Percentiles rank a stretch among this genome's conserved stretches.
Conservation (phyloP, 1,284 basidiomycete species). For the Pterulicium gracile region DNA sequence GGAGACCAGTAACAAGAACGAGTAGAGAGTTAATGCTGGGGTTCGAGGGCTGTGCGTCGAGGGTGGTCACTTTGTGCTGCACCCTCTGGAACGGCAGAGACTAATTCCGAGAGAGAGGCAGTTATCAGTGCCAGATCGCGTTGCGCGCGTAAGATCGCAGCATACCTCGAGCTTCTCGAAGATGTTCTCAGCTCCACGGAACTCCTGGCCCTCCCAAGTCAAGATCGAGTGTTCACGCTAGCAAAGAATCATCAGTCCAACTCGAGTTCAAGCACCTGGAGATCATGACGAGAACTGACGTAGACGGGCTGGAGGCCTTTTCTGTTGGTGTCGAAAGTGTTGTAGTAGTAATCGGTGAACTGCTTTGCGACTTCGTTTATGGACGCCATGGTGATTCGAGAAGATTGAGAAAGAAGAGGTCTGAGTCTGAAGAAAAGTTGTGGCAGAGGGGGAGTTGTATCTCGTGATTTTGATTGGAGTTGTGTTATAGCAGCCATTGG, state of each 20-base stretch:
- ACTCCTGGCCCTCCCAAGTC: conserved; percentile 68
- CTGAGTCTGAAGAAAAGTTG: conserved; percentile 12
- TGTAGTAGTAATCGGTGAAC: conserved; percentile 72
- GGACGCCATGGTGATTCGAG: conserved; percentile 50
- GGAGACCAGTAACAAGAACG: conserved; percentile 82
- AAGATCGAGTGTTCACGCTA: conserved; percentile 86
- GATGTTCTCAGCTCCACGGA: conserved; percentile 54
- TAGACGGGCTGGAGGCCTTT: conserved; percentile 51
- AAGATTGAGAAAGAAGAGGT: conserved; percentile 13
- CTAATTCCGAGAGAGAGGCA: conserved; percentile 33
- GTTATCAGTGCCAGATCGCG: background rate
- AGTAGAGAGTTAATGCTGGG: conserved; percentile 54
- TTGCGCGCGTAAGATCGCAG: background rate
- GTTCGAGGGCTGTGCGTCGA: conserved; percentile 85
- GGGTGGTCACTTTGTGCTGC: conserved; percentile 73
- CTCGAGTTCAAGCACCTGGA: conserved; percentile 17
- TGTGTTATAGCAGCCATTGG: too few species aligned
- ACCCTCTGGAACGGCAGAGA: conserved; percentile 76
- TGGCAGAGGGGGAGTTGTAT: conserved; percentile 10
- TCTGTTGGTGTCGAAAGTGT: conserved; percentile 58
- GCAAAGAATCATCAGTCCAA: conserved; percentile 15
- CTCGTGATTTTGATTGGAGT: background rate
- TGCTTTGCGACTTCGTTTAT: conserved; percentile 52
- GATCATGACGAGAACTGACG: conserved; percentile 12
- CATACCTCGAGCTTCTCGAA: conserved; percentile 74